Evolutionary conservation across 768 basidiomycete species (phyloP).

Genomic region (Mycena vitilis): DNA sequence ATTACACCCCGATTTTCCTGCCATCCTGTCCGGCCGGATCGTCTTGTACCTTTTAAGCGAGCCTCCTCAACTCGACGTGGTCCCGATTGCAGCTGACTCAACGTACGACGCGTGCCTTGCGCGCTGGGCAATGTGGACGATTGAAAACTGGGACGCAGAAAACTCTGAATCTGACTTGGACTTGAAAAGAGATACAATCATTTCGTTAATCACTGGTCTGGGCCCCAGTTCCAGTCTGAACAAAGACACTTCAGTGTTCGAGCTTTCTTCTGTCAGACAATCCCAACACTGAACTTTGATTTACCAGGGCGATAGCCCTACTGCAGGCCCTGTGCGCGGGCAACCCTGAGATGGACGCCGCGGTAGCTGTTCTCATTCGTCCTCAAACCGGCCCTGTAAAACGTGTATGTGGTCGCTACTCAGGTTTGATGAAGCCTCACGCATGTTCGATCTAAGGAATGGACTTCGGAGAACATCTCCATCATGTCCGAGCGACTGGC

Average conservation of each 20-base stretch:
- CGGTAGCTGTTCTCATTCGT: slow-evolving; percentile 40
- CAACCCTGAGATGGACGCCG: slow-evolving; percentile 48
- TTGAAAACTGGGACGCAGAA: slow-evolving; percentile 52
- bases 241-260: slow-evolving; percentile 49
- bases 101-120: slow-evolving; percentile 69
- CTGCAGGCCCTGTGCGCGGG: slow-evolving; percentile 54
- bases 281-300: slow-evolving; percentile 7
- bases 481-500: slow-evolving; percentile 68
- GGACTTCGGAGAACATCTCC: slow-evolving; percentile 61
- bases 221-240: slow-evolving; percentile 49
- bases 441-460: slow-evolving; percentile 50
- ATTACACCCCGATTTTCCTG: slow-evolving; percentile 67
- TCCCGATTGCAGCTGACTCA: slow-evolving; percentile 36
- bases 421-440: neutral
- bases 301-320: slow-evolving; percentile 43
- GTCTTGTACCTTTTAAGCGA: slow-evolving; percentile 47
- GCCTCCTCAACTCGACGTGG: slow-evolving; percentile 28
- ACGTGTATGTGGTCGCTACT: slow-evolving; percentile 35
- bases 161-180: slow-evolving; percentile 48
- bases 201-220: slow-evolving; percentile 60
- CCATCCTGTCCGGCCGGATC: slow-evolving; percentile 60
- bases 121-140: slow-evolving; percentile 76
- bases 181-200: slow-evolving; percentile 58
- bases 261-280: neutral
- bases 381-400: slow-evolving; percentile 31